phyloP scores from a whole-genome alignment of 2,329 filamentous ascomycete genomes.

The Neonectria ditissima region DNA sequence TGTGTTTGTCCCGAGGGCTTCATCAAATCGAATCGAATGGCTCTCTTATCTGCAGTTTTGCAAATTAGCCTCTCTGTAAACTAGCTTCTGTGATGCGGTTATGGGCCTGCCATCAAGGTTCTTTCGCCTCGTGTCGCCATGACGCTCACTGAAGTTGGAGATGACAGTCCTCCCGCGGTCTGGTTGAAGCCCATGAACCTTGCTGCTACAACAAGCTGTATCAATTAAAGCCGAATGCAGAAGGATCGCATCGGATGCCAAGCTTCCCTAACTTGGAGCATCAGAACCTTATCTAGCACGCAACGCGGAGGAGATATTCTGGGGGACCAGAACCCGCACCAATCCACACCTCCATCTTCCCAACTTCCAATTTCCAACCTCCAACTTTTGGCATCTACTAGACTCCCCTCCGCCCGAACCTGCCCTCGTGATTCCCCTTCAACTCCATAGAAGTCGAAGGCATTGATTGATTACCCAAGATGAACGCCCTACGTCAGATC shows the following conservation, averaged over 20 bases:
- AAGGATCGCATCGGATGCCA: neutral
- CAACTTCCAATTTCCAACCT: neutral
- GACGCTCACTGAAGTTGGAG: neutral
- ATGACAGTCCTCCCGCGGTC: too few relatives aligned
- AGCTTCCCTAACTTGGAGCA: neutral
- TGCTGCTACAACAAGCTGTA: neutral
- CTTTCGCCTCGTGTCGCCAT: neutral
- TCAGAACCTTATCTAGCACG: neutral
- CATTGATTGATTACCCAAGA: conserved; percentile 4
- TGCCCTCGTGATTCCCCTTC: neutral
- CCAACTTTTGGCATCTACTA: neutral
- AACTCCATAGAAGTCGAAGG: too few relatives aligned
- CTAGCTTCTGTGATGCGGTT: too few relatives aligned
- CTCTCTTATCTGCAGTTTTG: neutral
- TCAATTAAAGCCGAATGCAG: neutral
- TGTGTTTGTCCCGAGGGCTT: neutral
- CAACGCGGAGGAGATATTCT: neutral
- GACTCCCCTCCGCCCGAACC: neutral
- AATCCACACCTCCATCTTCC: neutral
- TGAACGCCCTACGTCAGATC: conserved; percentile 36
- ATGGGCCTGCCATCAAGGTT: neutral
- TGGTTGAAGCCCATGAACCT: neutral
- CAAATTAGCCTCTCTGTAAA: too few relatives aligned
- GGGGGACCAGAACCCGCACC: neutral
- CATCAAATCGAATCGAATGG: neutral